Evolutionary conservation across 2,329 filamentous ascomycete genomes (phyloP).

Genomic region (Akanthomyces lecanii): DNA sequence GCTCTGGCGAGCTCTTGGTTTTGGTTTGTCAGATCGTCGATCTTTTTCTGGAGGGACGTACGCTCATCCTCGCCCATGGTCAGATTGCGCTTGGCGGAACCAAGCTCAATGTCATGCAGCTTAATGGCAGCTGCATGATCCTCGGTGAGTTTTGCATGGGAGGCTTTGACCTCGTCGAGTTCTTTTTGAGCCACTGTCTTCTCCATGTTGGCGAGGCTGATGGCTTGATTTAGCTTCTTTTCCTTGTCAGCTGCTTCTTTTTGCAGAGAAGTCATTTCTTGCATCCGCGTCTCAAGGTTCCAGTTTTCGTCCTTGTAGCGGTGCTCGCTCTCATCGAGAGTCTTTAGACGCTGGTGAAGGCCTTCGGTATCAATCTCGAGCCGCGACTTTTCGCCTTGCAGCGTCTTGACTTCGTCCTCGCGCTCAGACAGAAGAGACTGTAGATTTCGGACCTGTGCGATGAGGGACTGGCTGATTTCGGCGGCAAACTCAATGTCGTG

Average conservation of each 20-base stretch:
- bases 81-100: slow-evolving; percentile 75
- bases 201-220: slow-evolving; percentile 67
- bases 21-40: slow-evolving; percentile 82
- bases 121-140: slow-evolving; percentile 74
- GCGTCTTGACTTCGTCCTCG: slow-evolving; percentile 76
- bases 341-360: slow-evolving; percentile 73
- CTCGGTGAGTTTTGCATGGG: slow-evolving; percentile 72
- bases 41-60: slow-evolving; percentile 71
- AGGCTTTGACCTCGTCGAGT: slow-evolving; percentile 81
- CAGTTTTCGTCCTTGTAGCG: slow-evolving; percentile 98
- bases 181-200: slow-evolving; percentile 78
- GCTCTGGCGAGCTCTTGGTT: slow-evolving; percentile 88
- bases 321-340: slow-evolving; percentile 88
- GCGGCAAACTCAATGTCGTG: slow-evolving; percentile 98
- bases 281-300: slow-evolving; percentile 89
- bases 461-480: slow-evolving; percentile 90
- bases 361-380: slow-evolving; percentile 79
- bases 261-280: slow-evolving; percentile 70
- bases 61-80: slow-evolving; percentile 75
- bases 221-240: slow-evolving; percentile 69
- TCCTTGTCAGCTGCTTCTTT: slow-evolving; percentile 79
- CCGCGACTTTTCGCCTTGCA: slow-evolving; percentile 69
- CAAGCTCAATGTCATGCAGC: slow-evolving; percentile 84
- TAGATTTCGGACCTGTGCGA: slow-evolving; percentile 88
- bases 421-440: slow-evolving; percentile 81